phyloP scores from a whole-genome alignment of 148 eudicot species.

The Diospyros kaki region DNA sequence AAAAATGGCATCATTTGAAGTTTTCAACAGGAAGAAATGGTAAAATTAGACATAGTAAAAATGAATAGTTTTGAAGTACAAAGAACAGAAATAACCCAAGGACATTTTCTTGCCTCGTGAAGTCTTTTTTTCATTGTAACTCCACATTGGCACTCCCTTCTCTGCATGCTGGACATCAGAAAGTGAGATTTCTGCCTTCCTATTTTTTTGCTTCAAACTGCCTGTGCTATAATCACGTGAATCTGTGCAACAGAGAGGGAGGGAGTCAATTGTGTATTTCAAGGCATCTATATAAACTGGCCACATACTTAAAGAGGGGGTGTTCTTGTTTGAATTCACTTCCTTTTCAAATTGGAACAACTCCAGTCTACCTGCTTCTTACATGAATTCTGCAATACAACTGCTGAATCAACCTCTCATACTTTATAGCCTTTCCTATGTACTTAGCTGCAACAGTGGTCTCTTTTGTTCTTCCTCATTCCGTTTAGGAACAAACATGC shows the following conservation, averaged over 20 bases:
- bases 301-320: neutral
- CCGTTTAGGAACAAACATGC: neutral
- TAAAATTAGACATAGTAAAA: neutral
- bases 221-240: too few species aligned
- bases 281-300: neutral
- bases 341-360: neutral
- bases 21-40: too few species aligned
- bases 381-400: neutral
- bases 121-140: neutral
- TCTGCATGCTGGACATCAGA: too few species aligned
- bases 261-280: neutral
- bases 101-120: neutral
- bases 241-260: neutral
- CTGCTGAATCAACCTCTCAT: neutral
- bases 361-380: constrained; percentile 4
- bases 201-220: too few species aligned
- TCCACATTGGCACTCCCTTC: neutral
- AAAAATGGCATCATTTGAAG: neutral
- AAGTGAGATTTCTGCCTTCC: too few species aligned
- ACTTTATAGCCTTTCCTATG: neutral
- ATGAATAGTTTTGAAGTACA: neutral
- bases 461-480: neutral
- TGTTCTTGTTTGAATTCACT: neutral
- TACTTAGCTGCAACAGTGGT: neutral
- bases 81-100: neutral